Evolutionary conservation across 83 land plant species (phyloP).

Genomic region (Picea mariana): DNA sequence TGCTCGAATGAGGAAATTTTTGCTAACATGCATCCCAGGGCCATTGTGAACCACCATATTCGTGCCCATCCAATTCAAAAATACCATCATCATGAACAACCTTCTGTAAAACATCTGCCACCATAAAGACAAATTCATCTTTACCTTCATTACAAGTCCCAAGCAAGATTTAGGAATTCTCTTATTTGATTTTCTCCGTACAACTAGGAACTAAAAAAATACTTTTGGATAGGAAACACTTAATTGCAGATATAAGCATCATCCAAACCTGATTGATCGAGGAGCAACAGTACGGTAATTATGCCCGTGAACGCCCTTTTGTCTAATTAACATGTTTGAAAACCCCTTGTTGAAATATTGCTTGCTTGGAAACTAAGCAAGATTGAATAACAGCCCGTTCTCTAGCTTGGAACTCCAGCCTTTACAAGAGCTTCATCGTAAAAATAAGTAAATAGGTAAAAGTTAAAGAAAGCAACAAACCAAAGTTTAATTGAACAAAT

Average conservation of each 20-base stretch:
- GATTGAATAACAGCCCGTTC: background rate
- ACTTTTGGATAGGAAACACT: background rate
- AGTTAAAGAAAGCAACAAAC: background rate
- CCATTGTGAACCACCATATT: background rate
- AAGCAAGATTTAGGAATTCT: background rate
- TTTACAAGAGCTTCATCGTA: background rate
- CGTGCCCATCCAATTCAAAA: background rate
- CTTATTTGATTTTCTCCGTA: background rate
- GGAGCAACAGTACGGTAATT: background rate
- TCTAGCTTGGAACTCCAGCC: background rate
- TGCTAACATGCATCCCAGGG: background rate
- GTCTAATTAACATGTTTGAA: slow-evolving; percentile 4
- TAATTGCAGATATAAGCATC: background rate
- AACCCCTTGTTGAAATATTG: background rate
- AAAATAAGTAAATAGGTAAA: background rate
- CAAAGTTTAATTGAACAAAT: no score
- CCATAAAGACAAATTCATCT: background rate
- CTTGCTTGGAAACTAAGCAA: background rate
- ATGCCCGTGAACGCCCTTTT: background rate
- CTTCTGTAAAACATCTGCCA: background rate
- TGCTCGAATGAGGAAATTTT: background rate
- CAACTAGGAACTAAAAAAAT: background rate
- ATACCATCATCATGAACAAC: background rate
- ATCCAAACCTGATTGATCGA: slow-evolving; percentile 9
- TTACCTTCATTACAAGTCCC: background rate